Evolutionary conservation across 2,329 filamentous ascomycete species (phyloP), one percentile per base, ranked within the genome.

Genomic region (Conoideocrella luteorostrata): DNA sequence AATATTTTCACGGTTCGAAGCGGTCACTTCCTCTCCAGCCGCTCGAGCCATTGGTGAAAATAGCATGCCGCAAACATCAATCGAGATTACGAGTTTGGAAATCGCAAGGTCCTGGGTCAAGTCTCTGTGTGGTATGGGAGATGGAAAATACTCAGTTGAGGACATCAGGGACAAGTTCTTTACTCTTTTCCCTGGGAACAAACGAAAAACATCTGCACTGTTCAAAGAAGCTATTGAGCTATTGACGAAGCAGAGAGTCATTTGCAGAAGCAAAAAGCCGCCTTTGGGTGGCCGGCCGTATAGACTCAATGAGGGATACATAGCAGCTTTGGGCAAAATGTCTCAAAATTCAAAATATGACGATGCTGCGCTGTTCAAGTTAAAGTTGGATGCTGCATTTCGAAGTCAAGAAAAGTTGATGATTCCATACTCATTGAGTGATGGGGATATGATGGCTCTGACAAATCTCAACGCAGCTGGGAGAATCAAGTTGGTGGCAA

Each of bases 391-490:
- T 53, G 56, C 56, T 7, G 62, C 66, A 4, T 84, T 85, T 54
- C 51, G 67, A 47, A 45, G 69, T 54, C 47, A 55, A 0, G 54
- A 64, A 40, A 36, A 61, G 52, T 60, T 78, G 33, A 59, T 59
- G 2, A 61, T 86, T 6, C 72, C 77, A 1, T 80, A 77, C 44
- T 63, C 72, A 20, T 75, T 82, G 12, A 69, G 75, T 24, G 81
- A 88, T 50, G 82, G 82, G 21, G 71, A 78, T 23, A 73, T 84
- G 46, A 76, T 88, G 69, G 82, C 80, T 2, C 64, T 85, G 44
- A 71, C 80, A 32, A 86, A 86, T 52, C 60, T 90, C 43, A 74
- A 82, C 47, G 77, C 79, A 1, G 60, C 73, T 39, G 75, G 77
- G 4, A 71, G 75, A 32, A 67, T 88, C 33, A 66, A 58, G 13